These are phyloP conservation scores for Hanseniaspora taiwanica DNA, from an alignment of 805 yeast species.

Conservation along the genomic window DNA sequence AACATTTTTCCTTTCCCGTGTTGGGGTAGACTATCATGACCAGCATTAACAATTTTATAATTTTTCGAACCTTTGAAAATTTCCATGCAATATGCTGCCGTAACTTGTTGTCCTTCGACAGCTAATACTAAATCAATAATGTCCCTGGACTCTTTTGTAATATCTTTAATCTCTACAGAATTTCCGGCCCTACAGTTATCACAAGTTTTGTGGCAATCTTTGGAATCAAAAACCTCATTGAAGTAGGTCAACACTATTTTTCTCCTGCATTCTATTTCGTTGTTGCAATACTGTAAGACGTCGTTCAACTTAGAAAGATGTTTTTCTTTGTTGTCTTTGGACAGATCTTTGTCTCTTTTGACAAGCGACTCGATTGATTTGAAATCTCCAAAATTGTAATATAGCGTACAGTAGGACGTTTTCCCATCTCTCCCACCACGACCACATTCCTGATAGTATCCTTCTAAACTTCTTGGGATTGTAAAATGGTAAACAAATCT, in stretches of 20 bases:
- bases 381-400: slow-evolving; percentile 70
- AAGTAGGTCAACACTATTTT: slow-evolving; percentile 82
- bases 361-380: slow-evolving; percentile 64
- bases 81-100: slow-evolving; percentile 72
- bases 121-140: slow-evolving; percentile 46
- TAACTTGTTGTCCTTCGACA: slow-evolving; percentile 48
- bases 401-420: slow-evolving; percentile 70
- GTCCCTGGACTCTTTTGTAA: slow-evolving; percentile 47
- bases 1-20: slow-evolving; percentile 61
- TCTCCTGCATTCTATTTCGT: slow-evolving; percentile 79
- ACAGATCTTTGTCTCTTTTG: slow-evolving; percentile 58
- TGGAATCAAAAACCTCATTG: slow-evolving; percentile 64
- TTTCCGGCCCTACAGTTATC: slow-evolving; percentile 61
- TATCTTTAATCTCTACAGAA: slow-evolving; percentile 44
- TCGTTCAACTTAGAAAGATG: slow-evolving; percentile 67
- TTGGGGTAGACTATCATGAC: slow-evolving; percentile 44
- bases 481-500: slow-evolving; percentile 82
- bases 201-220: slow-evolving; percentile 57
- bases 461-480: slow-evolving; percentile 82
- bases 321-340: slow-evolving; percentile 50
- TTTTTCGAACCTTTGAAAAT: slow-evolving; percentile 60
- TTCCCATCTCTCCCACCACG: slow-evolving; percentile 96
- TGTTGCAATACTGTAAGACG: slow-evolving; percentile 86
- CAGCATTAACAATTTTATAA: slow-evolving; percentile 46
- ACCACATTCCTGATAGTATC: slow-evolving; percentile 96